phyloP scores from a whole-genome alignment of 495 filamentous ascomycete genomes.

The Achaetomiella virescens region DNA sequence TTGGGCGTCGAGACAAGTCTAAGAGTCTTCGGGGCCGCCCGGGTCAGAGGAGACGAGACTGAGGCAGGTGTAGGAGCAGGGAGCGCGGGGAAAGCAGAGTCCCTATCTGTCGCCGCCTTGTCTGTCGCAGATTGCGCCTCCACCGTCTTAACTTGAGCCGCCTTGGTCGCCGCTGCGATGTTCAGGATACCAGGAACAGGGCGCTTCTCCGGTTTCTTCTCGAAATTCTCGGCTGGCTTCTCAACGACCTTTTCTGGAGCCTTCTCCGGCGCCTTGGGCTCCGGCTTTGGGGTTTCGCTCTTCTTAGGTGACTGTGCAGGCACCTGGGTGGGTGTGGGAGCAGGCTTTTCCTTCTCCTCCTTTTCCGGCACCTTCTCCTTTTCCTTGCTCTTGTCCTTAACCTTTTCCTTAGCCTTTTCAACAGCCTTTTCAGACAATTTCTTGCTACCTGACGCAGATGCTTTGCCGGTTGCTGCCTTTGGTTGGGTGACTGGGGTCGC shows the following conservation, averaged over 20 bases:
- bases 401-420: constrained; percentile 14
- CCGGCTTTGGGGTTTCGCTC: constrained; percentile 26
- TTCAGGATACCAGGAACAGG: constrained; percentile 57
- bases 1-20: constrained; percentile 69
- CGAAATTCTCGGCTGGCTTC: constrained; percentile 2
- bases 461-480: constrained; percentile 24
- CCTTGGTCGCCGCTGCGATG: constrained; percentile 51
- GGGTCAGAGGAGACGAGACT: constrained; percentile 40
- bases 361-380: constrained; percentile 9
- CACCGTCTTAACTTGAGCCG: constrained; percentile 23
- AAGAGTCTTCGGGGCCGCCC: constrained; percentile 50
- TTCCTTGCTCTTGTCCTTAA: constrained; percentile 15
- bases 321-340: background rate
- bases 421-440: constrained; percentile 15
- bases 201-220: constrained; percentile 50
- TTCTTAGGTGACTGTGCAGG: constrained; percentile 31
- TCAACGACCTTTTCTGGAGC: constrained; percentile 38
- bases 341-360: constrained; percentile 9
- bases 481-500: constrained; percentile 18
- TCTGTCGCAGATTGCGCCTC: constrained; percentile 27
- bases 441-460: constrained; percentile 13
- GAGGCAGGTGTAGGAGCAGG: constrained; percentile 47
- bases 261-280: constrained; percentile 3
- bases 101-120: constrained; percentile 28
- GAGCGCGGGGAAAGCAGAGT: constrained; percentile 43